Conservation (phyloP, 2,329 filamentous ascomycete species). For the Iodosphaeria phyllophila region DNA sequence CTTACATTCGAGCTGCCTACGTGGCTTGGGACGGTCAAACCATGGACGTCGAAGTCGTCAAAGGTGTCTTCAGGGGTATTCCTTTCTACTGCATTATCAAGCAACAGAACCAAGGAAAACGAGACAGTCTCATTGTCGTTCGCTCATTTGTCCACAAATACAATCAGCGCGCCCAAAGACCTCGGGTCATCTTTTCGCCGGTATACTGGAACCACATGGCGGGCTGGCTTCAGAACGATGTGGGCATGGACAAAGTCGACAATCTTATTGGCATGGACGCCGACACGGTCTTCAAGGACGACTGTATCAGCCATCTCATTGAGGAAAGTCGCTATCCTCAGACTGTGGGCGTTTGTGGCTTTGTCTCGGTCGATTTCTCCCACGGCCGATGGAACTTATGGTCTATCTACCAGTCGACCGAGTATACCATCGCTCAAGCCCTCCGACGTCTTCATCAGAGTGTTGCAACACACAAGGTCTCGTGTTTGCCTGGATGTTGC, state of each 20-base stretch:
- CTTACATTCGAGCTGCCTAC: conserved; percentile 22
- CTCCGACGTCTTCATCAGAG: conserved; percentile 29
- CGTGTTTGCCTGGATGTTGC: conserved; percentile 28
- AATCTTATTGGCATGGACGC: conserved; percentile 27
- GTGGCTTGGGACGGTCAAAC: conserved; percentile 24
- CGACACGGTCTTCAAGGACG: conserved; percentile 24
- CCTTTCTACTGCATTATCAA: conserved; percentile 29
- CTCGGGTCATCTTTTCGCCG: conserved; percentile 25
- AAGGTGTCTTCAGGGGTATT: conserved; percentile 23
- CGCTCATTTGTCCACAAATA: conserved; percentile 29
- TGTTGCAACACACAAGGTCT: conserved; percentile 27
- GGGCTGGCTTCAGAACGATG: conserved; percentile 16
- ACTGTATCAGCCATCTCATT: conserved; percentile 25
- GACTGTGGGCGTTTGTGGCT: conserved; percentile 27
- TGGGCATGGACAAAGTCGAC: conserved; percentile 19
- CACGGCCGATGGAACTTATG: conserved; percentile 21
- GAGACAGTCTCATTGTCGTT: conserved; percentile 28
- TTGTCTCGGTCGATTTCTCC: conserved; percentile 27
- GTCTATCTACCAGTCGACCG: conserved; percentile 27
- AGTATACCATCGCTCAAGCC: conserved; percentile 27
- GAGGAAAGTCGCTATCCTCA: conserved; percentile 21
- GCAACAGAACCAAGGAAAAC: conserved; percentile 28
- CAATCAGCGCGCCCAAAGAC: conserved; percentile 20
- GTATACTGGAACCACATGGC: conserved; percentile 22
- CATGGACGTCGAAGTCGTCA: conserved; percentile 25